Evolutionary conservation across 2,329 filamentous ascomycete species (phyloP), one percentile per base, ranked within the genome.

Genomic region (Phialophora expanda): DNA sequence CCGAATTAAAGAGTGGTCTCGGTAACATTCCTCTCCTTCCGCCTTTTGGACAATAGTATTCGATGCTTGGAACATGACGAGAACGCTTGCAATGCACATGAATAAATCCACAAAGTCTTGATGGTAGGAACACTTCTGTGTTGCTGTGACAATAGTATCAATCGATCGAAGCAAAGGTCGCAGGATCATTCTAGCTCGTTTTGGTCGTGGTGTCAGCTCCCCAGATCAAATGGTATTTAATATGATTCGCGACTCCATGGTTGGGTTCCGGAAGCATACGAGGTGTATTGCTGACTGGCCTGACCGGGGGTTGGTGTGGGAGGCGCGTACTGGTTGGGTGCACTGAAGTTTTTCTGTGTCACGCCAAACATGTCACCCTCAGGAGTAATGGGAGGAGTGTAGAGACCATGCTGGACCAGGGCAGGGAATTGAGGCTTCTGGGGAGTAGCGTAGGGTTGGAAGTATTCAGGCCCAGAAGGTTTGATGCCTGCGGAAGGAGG

Each of bases 301-400:
- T 64, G 51, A 56, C 53, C 65, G 12, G 70, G 67, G n/a, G 67
- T 71, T 4, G 71, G 70, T 12, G 71, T 73, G 14, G 68, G 69
- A 59, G 71, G 69, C 22, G 66, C 65, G 57, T 64, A 70, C 56
- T 70, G 69, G 30, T 67, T 70, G 4, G 69, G 66, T n/a, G 72
- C 72, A 55, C 74, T 70, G 61, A 74, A 77, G 46, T 75, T 71
- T 70, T 77, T 76, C 58, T 72, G 73, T 50, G 74, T 73, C 69
- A 76, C 75, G 55, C 74, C 74, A 64, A 79, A 81, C 4, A 74
- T 78, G 57, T 78, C 78, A 32, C 64, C 66, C 20, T 72, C 71
- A 7, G 80, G 80, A 0, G 80, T 82, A 65, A 82, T 81, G 17
- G 80, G 80, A 32, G 80, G 80, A n/a, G 80, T 82, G 61, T 81